Evolutionary conservation across 257 asterid genomes (phyloP).

Genomic region (Nicotiana benthamiana): DNA sequence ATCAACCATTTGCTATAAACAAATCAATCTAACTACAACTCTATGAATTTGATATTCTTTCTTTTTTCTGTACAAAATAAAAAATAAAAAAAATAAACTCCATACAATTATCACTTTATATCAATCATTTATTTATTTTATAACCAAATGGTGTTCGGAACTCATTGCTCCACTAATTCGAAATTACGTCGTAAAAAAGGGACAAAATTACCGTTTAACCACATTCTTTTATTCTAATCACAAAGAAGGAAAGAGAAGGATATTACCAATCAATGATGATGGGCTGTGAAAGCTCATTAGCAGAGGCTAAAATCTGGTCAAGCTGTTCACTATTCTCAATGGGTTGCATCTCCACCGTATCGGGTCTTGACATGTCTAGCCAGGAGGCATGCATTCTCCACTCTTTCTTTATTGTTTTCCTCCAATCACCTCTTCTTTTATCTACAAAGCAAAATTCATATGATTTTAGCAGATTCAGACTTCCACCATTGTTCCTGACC

Average conservation of each 20-base stretch:
- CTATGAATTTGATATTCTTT: not conserved
- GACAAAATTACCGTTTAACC: not conserved
- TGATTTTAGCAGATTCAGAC: slow-evolving; percentile 23
- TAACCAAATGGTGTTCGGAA: not conserved
- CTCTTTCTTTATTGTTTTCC: slow-evolving; percentile 25
- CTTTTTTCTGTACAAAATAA: not conserved
- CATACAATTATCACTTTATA: not conserved
- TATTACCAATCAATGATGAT: slow-evolving; percentile 63
- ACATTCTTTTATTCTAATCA: not conserved
- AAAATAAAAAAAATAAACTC: too few relatives aligned
- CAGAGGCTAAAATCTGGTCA: slow-evolving; percentile 54
- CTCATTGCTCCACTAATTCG: not conserved
- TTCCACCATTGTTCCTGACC: slow-evolving; percentile 20
- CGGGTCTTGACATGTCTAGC: slow-evolving; percentile 41
- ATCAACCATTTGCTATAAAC: slow-evolving; percentile 3
- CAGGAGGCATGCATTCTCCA: slow-evolving; percentile 32
- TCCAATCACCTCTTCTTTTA: slow-evolving; percentile 28
- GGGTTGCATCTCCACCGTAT: slow-evolving; percentile 42
- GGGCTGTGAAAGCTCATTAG: slow-evolving; percentile 57
- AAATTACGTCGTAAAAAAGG: too few relatives aligned
- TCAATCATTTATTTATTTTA: too few relatives aligned
- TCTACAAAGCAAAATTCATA: slow-evolving; percentile 33
- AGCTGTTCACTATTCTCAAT: slow-evolving; percentile 46
- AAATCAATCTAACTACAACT: not conserved
- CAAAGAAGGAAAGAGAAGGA: not conserved